These are phyloP conservation scores for Taxillus chinensis DNA, from an alignment of 164 flowering plant genomes.

Conservation along the genomic window DNA sequence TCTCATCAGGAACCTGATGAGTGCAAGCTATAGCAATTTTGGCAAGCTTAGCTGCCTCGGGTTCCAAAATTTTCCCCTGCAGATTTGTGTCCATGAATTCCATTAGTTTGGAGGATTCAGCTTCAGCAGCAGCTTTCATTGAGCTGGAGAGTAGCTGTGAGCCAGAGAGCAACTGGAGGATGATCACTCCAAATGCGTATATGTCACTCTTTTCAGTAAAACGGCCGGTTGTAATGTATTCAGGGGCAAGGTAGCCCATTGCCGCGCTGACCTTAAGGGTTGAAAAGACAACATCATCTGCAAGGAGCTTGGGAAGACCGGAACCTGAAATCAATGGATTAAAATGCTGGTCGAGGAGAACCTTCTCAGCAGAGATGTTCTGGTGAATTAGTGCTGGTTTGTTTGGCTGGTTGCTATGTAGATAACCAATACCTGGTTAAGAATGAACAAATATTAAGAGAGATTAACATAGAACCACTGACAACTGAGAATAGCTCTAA, in stretches of 20 bases:
- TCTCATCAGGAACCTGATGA: constrained; percentile 28
- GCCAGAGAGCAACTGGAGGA: constrained; percentile 43
- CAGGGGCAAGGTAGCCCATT: constrained; percentile 59
- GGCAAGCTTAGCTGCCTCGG: constrained; percentile 28
- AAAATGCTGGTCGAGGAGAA: constrained; percentile 32
- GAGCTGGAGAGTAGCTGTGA: constrained; percentile 20
- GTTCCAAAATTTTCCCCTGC: constrained; percentile 23
- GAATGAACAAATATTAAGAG: background rate
- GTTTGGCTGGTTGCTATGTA: constrained; percentile 28
- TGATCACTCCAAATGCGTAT: constrained; percentile 47
- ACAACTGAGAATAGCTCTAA: background rate
- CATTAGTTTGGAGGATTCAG: constrained; percentile 20
- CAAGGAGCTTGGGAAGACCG: constrained; percentile 40
- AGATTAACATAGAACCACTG: background rate
- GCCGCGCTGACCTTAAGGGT: constrained; percentile 44
- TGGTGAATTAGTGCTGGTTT: constrained; percentile 42
- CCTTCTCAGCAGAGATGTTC: constrained; percentile 39
- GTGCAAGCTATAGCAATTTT: constrained; percentile 31
- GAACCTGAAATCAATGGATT: constrained; percentile 42
- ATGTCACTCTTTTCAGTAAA: constrained; percentile 50
- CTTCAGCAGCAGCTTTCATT: constrained; percentile 26
- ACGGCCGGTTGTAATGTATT: constrained; percentile 45
- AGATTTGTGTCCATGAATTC: constrained; percentile 34
- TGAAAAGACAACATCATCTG: constrained; percentile 44
- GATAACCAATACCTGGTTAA: constrained; percentile 31